Conservation (phyloP, 768 basidiomycete species). For the Erythrobasidium yunnanense region DNA sequence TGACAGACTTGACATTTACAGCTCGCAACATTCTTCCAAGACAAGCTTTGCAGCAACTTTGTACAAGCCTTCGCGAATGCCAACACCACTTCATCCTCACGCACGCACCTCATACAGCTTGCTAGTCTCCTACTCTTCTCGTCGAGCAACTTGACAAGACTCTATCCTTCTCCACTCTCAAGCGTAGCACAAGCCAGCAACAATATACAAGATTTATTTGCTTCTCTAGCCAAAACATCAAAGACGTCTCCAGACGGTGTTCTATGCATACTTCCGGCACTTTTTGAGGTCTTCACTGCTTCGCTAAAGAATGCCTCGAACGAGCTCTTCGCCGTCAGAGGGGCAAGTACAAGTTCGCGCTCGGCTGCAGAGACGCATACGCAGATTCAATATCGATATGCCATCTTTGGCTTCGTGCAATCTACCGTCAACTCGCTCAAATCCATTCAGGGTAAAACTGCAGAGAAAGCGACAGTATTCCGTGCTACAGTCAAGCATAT, state of each 20-base stretch:
- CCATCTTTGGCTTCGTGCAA: constrained; percentile 10
- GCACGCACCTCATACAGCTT: not conserved
- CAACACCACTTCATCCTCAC: not conserved
- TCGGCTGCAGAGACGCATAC: constrained; percentile 16
- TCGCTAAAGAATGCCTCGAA: not conserved
- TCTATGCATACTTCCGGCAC: no score
- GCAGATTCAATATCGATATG: not conserved
- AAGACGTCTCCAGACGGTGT: no score
- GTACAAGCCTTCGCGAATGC: not conserved
- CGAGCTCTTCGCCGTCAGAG: constrained; percentile 5
- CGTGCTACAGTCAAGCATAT: not conserved
- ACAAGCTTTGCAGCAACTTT: not conserved
- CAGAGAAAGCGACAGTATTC: not conserved
- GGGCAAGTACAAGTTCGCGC: not conserved
- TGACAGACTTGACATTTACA: no score
- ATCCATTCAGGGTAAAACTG: not conserved
- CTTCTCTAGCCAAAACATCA: no score
- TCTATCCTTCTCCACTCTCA: not conserved
- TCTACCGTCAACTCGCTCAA: not conserved
- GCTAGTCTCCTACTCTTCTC: constrained; percentile 3
- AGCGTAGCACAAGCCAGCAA: not conserved
- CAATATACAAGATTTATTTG: not conserved
- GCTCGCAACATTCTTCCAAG: not conserved
- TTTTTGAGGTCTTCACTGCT: not conserved
- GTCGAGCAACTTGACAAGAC: not conserved